Evolutionary conservation across 176 grass and related monocot genomes (phyloP).

Genomic region (Aegilops longissima): DNA sequence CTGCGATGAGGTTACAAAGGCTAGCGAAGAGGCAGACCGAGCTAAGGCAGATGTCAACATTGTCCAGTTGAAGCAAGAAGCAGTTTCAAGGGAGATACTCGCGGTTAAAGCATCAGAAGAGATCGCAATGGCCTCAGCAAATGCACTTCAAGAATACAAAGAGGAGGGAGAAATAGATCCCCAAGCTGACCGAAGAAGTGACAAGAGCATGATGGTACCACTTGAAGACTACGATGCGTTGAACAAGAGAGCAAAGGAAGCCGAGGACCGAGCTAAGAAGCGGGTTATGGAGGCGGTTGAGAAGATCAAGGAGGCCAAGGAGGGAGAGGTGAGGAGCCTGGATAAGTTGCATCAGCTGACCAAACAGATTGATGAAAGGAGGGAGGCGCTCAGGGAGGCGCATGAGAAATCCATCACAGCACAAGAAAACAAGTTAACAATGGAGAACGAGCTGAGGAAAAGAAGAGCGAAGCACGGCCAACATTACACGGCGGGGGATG

Average conservation of each 20-base stretch:
- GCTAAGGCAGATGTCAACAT: constrained; percentile 41
- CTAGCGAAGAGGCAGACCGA: constrained; percentile 52
- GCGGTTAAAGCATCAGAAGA: constrained; percentile 58
- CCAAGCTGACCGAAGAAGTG: constrained; percentile 8
- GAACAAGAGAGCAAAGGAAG: constrained; percentile 54
- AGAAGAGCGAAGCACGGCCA: constrained; percentile 55
- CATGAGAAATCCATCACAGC: constrained; percentile 50
- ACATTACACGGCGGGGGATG: background rate
- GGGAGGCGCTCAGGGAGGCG: constrained; percentile 34
- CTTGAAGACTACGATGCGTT: constrained; percentile 58
- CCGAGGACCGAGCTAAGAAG: constrained; percentile 52
- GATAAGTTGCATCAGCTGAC: constrained; percentile 41
- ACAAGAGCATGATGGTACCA: constrained; percentile 42
- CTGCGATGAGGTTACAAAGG: constrained; percentile 49
- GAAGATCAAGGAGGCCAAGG: constrained; percentile 61
- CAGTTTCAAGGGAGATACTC: constrained; percentile 56
- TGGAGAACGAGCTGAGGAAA: constrained; percentile 65
- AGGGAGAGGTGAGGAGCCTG: constrained; percentile 59
- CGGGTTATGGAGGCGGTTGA: constrained; percentile 53
- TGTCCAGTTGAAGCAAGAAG: constrained; percentile 58
- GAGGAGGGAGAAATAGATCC: constrained; percentile 3
- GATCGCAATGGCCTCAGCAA: constrained; percentile 48
- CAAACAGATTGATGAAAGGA: constrained; percentile 47
- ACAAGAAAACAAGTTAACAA: constrained; percentile 42
- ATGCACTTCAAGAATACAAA: constrained; percentile 53